A percentile compares a stretch with the other conserved stretches of the same genome.
phyloP scores from a whole-genome alignment of 2,329 filamentous ascomycete species.

The Esteya vermicola region DNA sequence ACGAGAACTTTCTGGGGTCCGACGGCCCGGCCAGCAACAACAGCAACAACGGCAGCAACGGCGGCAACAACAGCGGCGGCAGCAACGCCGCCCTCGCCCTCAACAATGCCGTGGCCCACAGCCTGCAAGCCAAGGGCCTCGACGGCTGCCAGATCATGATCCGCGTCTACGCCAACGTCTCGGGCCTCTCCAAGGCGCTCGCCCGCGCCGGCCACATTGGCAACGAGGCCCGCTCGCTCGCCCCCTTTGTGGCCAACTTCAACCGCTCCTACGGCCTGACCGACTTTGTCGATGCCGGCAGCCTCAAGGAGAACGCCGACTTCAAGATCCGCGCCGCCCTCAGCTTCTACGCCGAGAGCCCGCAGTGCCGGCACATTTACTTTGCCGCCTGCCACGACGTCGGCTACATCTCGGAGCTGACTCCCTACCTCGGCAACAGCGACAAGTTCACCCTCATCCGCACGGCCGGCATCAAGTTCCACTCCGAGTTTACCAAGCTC shows the following conservation, averaged over 20 bases:
- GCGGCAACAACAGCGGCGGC: slow-evolving; percentile 42
- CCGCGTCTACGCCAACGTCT: slow-evolving; percentile 41
- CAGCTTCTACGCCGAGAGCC: slow-evolving; percentile 38
- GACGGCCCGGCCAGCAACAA: slow-evolving; percentile 38
- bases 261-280: slow-evolving; percentile 41
- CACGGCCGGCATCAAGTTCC: slow-evolving; percentile 28
- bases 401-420: slow-evolving; percentile 41
- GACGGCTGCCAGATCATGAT: slow-evolving; percentile 39
- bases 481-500: slow-evolving; percentile 36
- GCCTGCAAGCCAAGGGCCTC: slow-evolving; percentile 30
- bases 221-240: slow-evolving; percentile 38
- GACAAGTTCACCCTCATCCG: slow-evolving; percentile 41
- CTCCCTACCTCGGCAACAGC: slow-evolving; percentile 31
- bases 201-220: slow-evolving; percentile 33
- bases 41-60: slow-evolving; percentile 30
- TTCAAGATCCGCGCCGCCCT: slow-evolving; percentile 40
- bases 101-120: slow-evolving; percentile 32
- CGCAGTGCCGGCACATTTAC: slow-evolving; percentile 50
- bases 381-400: slow-evolving; percentile 49
- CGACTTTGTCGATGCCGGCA: slow-evolving; percentile 47
- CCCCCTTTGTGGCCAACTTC: slow-evolving; percentile 41
- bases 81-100: slow-evolving; percentile 38
- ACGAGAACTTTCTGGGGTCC: slow-evolving; percentile 30
- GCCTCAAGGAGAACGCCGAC: slow-evolving; percentile 44
- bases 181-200: slow-evolving; percentile 34